Evolutionary conservation across 1,284 basidiomycete species (phyloP).

Genomic region (Rhodotorula mucilaginosa): DNA sequence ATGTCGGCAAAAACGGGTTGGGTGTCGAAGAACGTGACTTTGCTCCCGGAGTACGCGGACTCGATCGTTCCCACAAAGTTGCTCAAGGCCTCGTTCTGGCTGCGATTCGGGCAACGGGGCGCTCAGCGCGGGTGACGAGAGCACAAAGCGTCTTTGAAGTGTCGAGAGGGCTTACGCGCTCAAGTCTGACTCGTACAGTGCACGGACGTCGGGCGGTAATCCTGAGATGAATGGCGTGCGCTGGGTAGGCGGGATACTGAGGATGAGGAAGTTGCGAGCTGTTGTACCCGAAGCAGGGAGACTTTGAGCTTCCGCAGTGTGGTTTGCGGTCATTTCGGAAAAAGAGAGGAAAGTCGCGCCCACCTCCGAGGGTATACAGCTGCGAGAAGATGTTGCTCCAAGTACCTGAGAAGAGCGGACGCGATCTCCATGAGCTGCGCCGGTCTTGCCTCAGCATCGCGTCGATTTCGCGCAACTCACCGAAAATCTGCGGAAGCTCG

Average conservation of each 20-base stretch:
- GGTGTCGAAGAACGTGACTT: conserved; percentile 20
- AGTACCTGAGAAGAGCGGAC: background rate
- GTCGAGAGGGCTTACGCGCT: background rate
- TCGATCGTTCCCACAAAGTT: background rate
- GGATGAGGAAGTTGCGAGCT: conserved; percentile 23
- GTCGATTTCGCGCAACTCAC: background rate
- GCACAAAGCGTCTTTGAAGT: background rate
- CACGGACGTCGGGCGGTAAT: background rate
- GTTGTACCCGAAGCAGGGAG: background rate
- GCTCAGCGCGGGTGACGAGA: too few relatives aligned
- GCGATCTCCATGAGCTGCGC: too few relatives aligned
- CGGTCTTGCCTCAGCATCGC: too few relatives aligned
- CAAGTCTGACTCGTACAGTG: background rate
- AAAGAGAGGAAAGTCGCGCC: background rate
- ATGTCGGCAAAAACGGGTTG: conserved; percentile 18
- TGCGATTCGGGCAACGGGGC: background rate
- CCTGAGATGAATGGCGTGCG: background rate
- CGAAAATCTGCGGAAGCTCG: conserved; percentile 3
- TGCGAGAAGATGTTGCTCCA: background rate
- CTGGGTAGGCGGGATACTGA: conserved; percentile 18
- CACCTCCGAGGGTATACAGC: background rate
- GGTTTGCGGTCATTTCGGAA: background rate
- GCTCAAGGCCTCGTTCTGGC: conserved; percentile 8
- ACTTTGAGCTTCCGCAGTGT: background rate
- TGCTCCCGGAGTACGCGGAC: background rate